Percentiles rank a stretch among this genome's conserved stretches.
Conservation (phyloP, 139 green algal species). For the Desmodesmus armatus region DNA sequence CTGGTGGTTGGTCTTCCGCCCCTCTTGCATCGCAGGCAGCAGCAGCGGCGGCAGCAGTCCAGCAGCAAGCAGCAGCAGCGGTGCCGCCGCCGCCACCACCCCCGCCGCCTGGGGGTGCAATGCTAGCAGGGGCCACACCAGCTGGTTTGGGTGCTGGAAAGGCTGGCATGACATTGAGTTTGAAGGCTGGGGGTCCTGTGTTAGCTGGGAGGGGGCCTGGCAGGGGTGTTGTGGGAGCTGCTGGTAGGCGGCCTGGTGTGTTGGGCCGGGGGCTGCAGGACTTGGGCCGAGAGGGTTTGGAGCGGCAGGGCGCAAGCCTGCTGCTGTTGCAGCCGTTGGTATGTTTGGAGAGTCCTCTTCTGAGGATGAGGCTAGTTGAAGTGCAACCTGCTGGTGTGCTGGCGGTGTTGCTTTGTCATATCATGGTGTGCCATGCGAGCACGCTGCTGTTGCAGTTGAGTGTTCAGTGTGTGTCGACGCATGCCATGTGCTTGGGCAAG, state of each 20-base stretch:
- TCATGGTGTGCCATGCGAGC: too few species aligned
- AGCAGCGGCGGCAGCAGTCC: constrained; percentile 17
- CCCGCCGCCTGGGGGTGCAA: neutral
- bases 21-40: neutral
- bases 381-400: too few species aligned
- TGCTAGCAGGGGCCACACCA: neutral
- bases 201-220: neutral
- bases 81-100: neutral
- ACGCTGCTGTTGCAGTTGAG: too few species aligned
- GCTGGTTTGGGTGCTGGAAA: neutral
- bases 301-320: constrained; percentile 1
- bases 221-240: neutral
- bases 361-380: constrained; percentile 10
- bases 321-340: neutral
- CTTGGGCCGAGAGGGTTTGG: neutral
- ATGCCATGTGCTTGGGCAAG: too few species aligned
- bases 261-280: neutral
- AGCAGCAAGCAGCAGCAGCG: neutral
- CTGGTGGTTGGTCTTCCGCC: neutral
- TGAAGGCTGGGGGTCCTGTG: neutral
- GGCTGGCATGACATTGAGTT: neutral
- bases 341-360: constrained; percentile 39
- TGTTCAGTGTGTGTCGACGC: too few species aligned
- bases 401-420: too few species aligned
- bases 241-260: neutral